Base-by-base conservation (phyloP, 176 grass and related monocot genomes). In the Cocos nucifera region DNA sequence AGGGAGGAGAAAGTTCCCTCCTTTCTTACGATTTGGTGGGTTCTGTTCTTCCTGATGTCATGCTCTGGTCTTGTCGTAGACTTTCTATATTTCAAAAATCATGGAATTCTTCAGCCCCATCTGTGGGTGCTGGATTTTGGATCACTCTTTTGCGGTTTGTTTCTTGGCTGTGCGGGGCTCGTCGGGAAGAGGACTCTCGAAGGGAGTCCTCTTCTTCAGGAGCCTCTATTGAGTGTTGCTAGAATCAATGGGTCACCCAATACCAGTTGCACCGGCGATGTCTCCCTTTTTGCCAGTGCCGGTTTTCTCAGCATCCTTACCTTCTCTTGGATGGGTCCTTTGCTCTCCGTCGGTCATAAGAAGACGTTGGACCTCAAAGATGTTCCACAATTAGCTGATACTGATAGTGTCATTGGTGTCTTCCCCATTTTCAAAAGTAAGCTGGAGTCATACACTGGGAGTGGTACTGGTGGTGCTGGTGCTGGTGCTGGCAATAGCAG, bases 341-440 rank as follows among this genome's bases (percentile, higher is more conserved):
- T 96, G 17, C 74, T 96, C 53, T 61, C 91, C 51, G 48, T 75
- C 6, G 91, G 91, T 32, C 49, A 79, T 48, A 73, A 49, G 64
- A 87, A 90, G 75, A 82, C 83, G 17, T 70, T 95, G 5, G 71
- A 83, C 39, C 64, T 95, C 19, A 66, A 89, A 21, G 91, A 95
- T 73, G 78, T 95, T 49, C 91, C 91, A 0, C 61, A 16, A 44
- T 53, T 96, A 8, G 86, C 81, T 55, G 54, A 27, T 12, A 56
- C 61, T 7, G 86, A 96, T 67, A 76, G 67, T 51, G 59, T 90
- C 29, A 51, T 50, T n/a, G 26, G 80, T 17, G 16, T 82, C 14
- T 72, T 90, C 52, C 86, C 86, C 3, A 19, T 53, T 30, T 90
- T 96, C 64, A 69, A 87, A 70, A 39, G 57, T 25, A 90, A 87